Conservation (phyloP, 1,284 basidiomycete genomes). For the Dichomitus squalens region DNA sequence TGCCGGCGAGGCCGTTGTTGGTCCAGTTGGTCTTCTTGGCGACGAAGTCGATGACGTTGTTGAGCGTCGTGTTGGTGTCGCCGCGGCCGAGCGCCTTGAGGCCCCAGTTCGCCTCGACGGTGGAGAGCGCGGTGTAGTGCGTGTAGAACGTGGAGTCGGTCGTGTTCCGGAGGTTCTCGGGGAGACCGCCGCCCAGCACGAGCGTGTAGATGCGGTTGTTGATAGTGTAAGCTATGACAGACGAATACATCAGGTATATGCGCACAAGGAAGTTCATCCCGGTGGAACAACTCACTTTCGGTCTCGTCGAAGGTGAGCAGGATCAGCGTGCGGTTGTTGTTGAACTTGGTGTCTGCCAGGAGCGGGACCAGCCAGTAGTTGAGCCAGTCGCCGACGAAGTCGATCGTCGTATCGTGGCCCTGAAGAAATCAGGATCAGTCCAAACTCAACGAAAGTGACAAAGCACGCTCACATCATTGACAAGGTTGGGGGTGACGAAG, state of each 20-base stretch:
- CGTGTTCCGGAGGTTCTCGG: conserved; percentile 43
- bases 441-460: not conserved
- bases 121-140: conserved; percentile 65
- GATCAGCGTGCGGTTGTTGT: conserved; percentile 54
- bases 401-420: conserved; percentile 59
- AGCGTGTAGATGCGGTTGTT: conserved; percentile 53
- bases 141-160: conserved; percentile 60
- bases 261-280: conserved; percentile 25
- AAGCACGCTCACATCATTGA: conserved; percentile 43
- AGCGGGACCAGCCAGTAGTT: conserved; percentile 57
- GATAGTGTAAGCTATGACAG: conserved; percentile 32
- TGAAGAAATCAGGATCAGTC: not conserved
- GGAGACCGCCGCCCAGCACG: conserved; percentile 57
- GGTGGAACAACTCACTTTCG: conserved; percentile 41
- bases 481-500: conserved; percentile 69
- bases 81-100: conserved; percentile 59
- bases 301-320: conserved; percentile 61
- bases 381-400: conserved; percentile 52
- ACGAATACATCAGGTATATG: conserved; percentile 35
- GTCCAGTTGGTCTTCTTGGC: conserved; percentile 42
- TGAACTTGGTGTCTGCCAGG: conserved; percentile 48
- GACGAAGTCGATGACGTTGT: conserved; percentile 52
- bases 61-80: conserved; percentile 50
- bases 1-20: conserved; percentile 37
- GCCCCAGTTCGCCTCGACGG: conserved; percentile 67